Evolutionary conservation across 352 stramenopile genomes (phyloP).

Genomic region (Plasmopara viticola): DNA sequence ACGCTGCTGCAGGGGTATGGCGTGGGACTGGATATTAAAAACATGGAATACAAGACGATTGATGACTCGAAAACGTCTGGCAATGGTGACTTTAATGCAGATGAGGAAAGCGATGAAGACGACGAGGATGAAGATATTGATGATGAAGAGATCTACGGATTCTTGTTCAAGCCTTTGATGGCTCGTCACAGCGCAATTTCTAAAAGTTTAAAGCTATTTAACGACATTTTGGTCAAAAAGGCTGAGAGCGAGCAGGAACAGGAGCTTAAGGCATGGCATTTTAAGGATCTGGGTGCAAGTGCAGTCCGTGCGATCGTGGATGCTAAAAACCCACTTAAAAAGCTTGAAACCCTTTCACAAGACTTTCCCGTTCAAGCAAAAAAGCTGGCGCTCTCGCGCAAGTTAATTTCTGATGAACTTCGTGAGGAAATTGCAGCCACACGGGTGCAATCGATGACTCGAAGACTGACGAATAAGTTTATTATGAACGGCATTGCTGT

Average conservation of each 20-base stretch:
- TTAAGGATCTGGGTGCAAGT: slow-evolving; percentile 85
- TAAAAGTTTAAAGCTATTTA: slow-evolving; percentile 45
- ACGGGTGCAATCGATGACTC: slow-evolving; percentile 26
- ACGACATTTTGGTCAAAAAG: slow-evolving; percentile 44
- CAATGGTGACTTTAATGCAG: slow-evolving; percentile 30
- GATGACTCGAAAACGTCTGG: slow-evolving; percentile 81
- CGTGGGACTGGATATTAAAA: slow-evolving; percentile 93
- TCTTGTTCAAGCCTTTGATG: slow-evolving; percentile 57
- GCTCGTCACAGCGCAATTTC: slow-evolving; percentile 37
- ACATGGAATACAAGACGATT: slow-evolving; percentile 96
- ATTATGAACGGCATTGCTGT: slow-evolving; percentile 85
- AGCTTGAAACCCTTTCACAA: slow-evolving; percentile 74
- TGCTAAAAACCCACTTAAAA: slow-evolving; percentile 68
- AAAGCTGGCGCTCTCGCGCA: slow-evolving; percentile 63
- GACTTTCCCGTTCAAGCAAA: slow-evolving; percentile 87
- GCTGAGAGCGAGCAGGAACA: slow-evolving; percentile 30
- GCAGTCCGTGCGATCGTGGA: slow-evolving; percentile 65
- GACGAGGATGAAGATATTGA: slow-evolving; percentile 33
- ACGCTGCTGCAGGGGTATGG: slow-evolving; percentile 89
- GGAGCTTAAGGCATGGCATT: slow-evolving; percentile 79
- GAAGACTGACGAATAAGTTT: slow-evolving; percentile 56
- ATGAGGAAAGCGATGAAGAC: slow-evolving; percentile 25
- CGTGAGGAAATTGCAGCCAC: slow-evolving; percentile 35
- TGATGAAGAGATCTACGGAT: slow-evolving; percentile 59
- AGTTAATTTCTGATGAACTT: slow-evolving; percentile 43